Base-by-base conservation (phyloP, 441 rosid genomes). In the Euphorbia celastroides region DNA sequence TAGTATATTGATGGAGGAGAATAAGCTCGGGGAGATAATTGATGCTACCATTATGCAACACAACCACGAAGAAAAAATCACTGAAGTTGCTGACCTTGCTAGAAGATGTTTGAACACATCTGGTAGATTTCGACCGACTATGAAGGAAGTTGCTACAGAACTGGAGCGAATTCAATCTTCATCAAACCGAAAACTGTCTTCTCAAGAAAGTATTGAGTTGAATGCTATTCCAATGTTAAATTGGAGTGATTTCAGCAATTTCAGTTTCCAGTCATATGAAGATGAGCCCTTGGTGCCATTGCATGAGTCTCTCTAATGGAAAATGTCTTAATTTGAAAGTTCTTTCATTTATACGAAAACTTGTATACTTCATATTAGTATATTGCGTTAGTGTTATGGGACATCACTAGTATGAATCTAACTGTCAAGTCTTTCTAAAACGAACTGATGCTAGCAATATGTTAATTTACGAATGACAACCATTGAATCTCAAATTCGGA, bases 71-170 rank as follows among this genome's bases (percentile, higher is more conserved):
- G 59, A 25, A 46, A 51, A 59, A 26, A 31, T 64, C 13, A 10
- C 51, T 14, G 31, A 56, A 28, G 56, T 62, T 9, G 73, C 68
- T 63, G 10, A 28, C 1, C 28, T 62, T 2, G 67, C 64, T 23
- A 46, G 46, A 51, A 56, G 32, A 50, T 70, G 74, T 63, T 70
- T 70, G 64, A 56, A 54, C 19, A 56, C 48, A 25, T n/a, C 22
- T n/a, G 63, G 63, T 1, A 60, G 19, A 3, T 32, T 3, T n/a
- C 63, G 63, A n/a, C 63, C 61, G 31, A 25, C 61, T 3, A 57
- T 57, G 38, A 28, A 31, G 11, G 46, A 64, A 31, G 44, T 22
- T 51, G 59, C 25, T 7, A 20, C 22, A 14, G 59, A 31, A 23
- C 20, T 50, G 38, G 61, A 57, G 19, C 32, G 17, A n/a, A 28